A percentile compares a stretch with the other conserved stretches of the same genome.
These are phyloP conservation scores for Endocalyx cinctus DNA, from an alignment of 2,329 filamentous ascomycete genomes.

Conservation along the genomic window DNA sequence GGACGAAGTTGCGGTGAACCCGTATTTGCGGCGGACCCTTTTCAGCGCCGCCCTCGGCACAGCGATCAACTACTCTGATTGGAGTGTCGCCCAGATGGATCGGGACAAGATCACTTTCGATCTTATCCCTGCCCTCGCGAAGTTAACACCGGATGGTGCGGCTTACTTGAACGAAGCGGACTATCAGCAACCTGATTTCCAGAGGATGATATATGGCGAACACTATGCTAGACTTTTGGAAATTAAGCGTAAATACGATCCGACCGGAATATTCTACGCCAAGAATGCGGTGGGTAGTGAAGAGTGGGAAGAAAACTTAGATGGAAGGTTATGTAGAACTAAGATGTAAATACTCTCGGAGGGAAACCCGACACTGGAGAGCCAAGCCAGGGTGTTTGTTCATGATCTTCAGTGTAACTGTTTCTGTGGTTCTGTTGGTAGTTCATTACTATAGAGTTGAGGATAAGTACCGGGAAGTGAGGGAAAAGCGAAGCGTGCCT, in stretches of 20 bases:
- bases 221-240: slow-evolving; percentile 27
- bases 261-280: slow-evolving; percentile 33
- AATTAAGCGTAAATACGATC: slow-evolving; percentile 40
- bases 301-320: slow-evolving; percentile 29
- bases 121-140: slow-evolving; percentile 6
- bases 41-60: slow-evolving; percentile 6
- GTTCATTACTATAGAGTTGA: too few relatives aligned
- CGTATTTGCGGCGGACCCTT: slow-evolving; percentile 10
- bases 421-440: too few relatives aligned
- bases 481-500: too few relatives aligned
- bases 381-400: too few relatives aligned
- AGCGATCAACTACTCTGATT: slow-evolving; percentile 9
- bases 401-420: too few relatives aligned
- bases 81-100: slow-evolving; percentile 1
- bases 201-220: slow-evolving; percentile 29
- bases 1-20: slow-evolving; percentile 7
- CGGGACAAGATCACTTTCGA: slow-evolving; percentile 11
- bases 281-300: slow-evolving; percentile 38
- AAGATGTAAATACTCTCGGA: too few relatives aligned
- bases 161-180: slow-evolving; percentile 38
- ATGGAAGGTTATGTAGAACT: slow-evolving; percentile 35
- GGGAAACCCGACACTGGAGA: too few relatives aligned
- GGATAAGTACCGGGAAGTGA: too few relatives aligned
- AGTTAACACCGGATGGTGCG: slow-evolving; percentile 12
- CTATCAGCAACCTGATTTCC: slow-evolving; percentile 27